Conservation (phyloP, 139 green algal species). For the Chlorella sp. region DNA sequence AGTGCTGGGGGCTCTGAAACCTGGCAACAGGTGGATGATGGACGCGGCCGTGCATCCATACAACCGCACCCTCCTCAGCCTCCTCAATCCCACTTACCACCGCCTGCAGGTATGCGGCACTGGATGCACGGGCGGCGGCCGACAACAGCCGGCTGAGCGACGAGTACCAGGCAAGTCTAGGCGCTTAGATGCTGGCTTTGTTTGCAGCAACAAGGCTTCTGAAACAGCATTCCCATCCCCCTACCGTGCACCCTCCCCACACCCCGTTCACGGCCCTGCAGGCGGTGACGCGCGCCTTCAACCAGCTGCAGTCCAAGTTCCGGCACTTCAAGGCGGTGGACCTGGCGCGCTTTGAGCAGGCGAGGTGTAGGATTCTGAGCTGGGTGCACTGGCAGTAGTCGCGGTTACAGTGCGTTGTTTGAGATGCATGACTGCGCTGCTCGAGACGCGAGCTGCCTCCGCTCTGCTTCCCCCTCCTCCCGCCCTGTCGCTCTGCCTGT, state of each 20-base stretch:
- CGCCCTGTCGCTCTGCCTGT: neutral
- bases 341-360: slow-evolving; percentile 20
- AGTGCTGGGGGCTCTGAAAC: too few relatives aligned
- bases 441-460: neutral
- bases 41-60: too few relatives aligned
- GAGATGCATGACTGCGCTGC: neutral
- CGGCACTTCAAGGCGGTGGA: slow-evolving; percentile 30
- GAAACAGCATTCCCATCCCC: too few relatives aligned
- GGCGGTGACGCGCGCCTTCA: slow-evolving; percentile 28
- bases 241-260: too few relatives aligned
- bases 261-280: too few relatives aligned
- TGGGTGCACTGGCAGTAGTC: neutral
- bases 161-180: slow-evolving; percentile 9
- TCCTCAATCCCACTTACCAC: too few relatives aligned
- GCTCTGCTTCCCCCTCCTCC: neutral
- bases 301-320: slow-evolving; percentile 29
- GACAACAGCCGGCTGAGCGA: slow-evolving; percentile 28
- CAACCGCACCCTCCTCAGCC: too few relatives aligned
- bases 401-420: neutral
- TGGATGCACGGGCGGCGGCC: neutral
- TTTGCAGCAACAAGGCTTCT: too few relatives aligned
- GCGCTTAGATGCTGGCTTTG: too few relatives aligned
- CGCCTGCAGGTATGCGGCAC: neutral
- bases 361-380: neutral
- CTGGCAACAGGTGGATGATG: too few relatives aligned